Conservation (phyloP, 2,329 filamentous ascomycete species). For the Aspergillus neotritici region DNA sequence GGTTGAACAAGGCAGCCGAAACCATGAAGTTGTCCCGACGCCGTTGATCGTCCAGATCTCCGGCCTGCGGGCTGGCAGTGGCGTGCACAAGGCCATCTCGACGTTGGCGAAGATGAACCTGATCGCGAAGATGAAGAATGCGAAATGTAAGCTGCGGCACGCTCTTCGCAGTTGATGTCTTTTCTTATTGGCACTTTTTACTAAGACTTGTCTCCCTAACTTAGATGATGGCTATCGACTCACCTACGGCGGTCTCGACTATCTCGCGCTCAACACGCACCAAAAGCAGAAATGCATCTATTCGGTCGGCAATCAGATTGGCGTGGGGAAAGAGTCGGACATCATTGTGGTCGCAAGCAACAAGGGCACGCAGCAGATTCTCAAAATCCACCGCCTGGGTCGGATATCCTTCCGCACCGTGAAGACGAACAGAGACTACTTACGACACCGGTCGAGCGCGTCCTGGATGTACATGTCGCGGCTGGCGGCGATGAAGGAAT, state of each 20-base stretch:
- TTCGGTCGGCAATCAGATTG: slow-evolving; percentile 89
- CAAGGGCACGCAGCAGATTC: slow-evolving; percentile 67
- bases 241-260: slow-evolving; percentile 94
- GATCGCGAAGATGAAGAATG: slow-evolving; percentile 89
- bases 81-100: slow-evolving; percentile 82
- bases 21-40: slow-evolving; percentile 95
- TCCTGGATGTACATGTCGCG: slow-evolving; percentile 99
- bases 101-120: slow-evolving; percentile 85
- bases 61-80: slow-evolving; percentile 68
- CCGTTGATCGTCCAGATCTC: slow-evolving; percentile 78
- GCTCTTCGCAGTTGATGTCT: neutral
- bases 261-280: slow-evolving; percentile 89
- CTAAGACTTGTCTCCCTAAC: slow-evolving; percentile 1
- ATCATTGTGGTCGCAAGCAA: slow-evolving; percentile 89
- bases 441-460: slow-evolving; percentile 70
- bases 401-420: slow-evolving; percentile 96
- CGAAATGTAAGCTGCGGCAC: slow-evolving; percentile 58
- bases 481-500: slow-evolving; percentile 89
- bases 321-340: slow-evolving; percentile 95
- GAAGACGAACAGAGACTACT: slow-evolving; percentile 92
- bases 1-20: slow-evolving; percentile 91
- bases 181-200: neutral
- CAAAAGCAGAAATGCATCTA: slow-evolving; percentile 75
- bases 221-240: slow-evolving; percentile 87
- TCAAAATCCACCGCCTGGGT: slow-evolving; percentile 94